A percentile compares a stretch with the other conserved stretches of the same genome.
Evolutionary conservation across 805 yeast species (phyloP).

Genomic region (Sporopachydermia quercuum): DNA sequence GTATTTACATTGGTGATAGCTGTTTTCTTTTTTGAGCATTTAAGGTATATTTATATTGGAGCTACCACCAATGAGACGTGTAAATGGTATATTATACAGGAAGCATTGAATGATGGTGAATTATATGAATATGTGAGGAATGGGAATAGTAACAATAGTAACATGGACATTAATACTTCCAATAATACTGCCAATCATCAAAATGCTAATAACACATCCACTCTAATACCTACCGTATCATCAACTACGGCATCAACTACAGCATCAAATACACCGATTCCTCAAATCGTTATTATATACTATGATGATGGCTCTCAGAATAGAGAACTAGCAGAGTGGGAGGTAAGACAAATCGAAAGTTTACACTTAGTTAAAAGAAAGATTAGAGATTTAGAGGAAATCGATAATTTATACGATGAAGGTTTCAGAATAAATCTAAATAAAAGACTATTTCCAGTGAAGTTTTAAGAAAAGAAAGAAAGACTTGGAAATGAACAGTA

Average conservation of each 20-base stretch:
- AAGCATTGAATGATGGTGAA: conserved; percentile 27
- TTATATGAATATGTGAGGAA: conserved; percentile 18
- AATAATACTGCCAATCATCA: too few relatives aligned
- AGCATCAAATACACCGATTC: not conserved
- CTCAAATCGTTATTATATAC: not conserved
- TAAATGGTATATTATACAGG: conserved; percentile 56
- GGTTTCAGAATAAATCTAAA: conserved; percentile 18
- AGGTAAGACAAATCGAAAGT: conserved; percentile 12
- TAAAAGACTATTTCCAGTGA: conserved; percentile 12
- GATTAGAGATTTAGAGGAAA: conserved; percentile 14
- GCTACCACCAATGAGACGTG: conserved; percentile 62
- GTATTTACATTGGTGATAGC: conserved; percentile 28
- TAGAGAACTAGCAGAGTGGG: conserved; percentile 15
- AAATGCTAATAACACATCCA: conserved; percentile 12
- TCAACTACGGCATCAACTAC: conserved; percentile 1
- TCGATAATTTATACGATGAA: conserved; percentile 23
- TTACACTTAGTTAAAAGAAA: conserved; percentile 10
- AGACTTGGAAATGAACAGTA: not conserved
- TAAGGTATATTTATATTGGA: conserved; percentile 41
- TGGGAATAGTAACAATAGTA: too few relatives aligned
- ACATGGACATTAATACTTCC: too few relatives aligned
- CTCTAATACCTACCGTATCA: conserved; percentile 12
- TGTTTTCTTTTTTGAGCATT: conserved; percentile 30
- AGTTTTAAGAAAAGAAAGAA: conserved; percentile 5
- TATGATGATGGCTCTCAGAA: conserved; percentile 10